These are phyloP conservation scores for Kingdonia uniflora DNA, from an alignment of 164 flowering plant genomes.

Conservation along the genomic window DNA sequence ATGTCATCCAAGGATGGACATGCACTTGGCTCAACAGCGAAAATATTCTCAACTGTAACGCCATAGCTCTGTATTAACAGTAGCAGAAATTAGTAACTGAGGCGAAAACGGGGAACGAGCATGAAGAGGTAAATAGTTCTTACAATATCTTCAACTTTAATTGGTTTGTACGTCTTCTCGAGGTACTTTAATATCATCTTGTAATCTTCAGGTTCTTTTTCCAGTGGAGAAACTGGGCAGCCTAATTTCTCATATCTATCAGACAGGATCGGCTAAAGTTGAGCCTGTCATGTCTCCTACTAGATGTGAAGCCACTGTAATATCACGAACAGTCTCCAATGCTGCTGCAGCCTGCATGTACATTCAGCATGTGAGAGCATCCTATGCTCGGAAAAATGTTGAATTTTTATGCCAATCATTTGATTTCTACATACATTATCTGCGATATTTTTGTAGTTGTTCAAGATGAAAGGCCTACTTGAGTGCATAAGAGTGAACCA, in stretches of 20 bases:
- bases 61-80: conserved; percentile 43
- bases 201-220: conserved; percentile 58
- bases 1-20: conserved; percentile 52
- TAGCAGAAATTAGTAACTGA: background rate
- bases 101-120: background rate
- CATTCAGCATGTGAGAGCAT: no score
- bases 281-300: conserved; percentile 67
- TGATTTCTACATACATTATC: conserved; percentile 49
- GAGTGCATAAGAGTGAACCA: conserved; percentile 73
- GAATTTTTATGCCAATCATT: background rate
- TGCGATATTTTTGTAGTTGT: conserved; percentile 46
- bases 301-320: conserved; percentile 49
- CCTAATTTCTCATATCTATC: conserved; percentile 47
- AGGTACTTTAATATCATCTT: conserved; percentile 62
- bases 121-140: conserved; percentile 1
- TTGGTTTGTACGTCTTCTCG: conserved; percentile 72
- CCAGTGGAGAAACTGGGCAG: conserved; percentile 45
- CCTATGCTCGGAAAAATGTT: no score
- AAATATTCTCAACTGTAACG: conserved; percentile 47
- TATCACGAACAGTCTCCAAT: conserved; percentile 56
- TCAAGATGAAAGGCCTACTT: conserved; percentile 53
- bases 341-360: conserved; percentile 53
- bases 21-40: conserved; percentile 42
- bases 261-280: conserved; percentile 68
- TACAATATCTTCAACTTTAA: conserved; percentile 56